These are phyloP conservation scores for Candida silvatica DNA, from an alignment of 805 yeast genomes.

Conservation along the genomic window DNA sequence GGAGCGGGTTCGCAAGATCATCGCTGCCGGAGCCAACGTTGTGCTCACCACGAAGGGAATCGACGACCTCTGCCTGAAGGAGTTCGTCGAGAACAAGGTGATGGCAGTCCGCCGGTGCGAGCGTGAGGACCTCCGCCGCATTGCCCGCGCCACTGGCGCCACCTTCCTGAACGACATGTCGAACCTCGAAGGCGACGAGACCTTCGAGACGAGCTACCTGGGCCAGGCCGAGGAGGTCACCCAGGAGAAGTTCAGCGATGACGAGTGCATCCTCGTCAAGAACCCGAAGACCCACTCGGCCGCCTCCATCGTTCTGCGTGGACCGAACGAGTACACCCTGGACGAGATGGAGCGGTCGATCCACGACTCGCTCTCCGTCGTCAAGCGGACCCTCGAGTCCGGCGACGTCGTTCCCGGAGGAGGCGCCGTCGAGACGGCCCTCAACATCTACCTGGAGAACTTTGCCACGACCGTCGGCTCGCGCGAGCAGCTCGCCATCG, in stretches of 20 bases:
- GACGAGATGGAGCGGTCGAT: conserved; percentile 99
- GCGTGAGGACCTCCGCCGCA: conserved; percentile 92
- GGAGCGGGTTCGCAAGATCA: conserved; percentile 74
- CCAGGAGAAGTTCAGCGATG: conserved; percentile 89
- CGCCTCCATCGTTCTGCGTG: conserved; percentile 86
- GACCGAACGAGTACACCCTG: conserved; percentile 88
- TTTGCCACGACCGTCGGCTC: conserved; percentile 98
- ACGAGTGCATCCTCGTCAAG: conserved; percentile 88
- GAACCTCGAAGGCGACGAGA: conserved; percentile 93
- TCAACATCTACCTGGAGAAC: conserved; percentile 89
- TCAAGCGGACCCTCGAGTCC: conserved; percentile 90
- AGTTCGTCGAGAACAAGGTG: conserved; percentile 83
- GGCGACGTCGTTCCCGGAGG: conserved; percentile 98
- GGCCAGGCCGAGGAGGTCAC: conserved; percentile 88
- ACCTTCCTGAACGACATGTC: conserved; percentile 80
- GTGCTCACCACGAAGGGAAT: conserved; percentile 91
- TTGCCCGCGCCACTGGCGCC: conserved; percentile 98
- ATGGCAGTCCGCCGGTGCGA: conserved; percentile 97
- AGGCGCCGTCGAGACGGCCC: conserved; percentile 97
- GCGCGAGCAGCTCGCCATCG: conserved; percentile 95
- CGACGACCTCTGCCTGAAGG: conserved; percentile 86
- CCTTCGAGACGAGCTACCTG: conserved; percentile 73
- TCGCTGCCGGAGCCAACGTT: conserved; percentile 87
- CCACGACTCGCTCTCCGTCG: conserved; percentile 90
- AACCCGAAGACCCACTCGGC: conserved; percentile 91